A percentile compares a stretch with the other conserved stretches of the same genome.
Evolutionary conservation across 805 yeast genomes (phyloP).

Genomic region (Metschnikowia hibisci): DNA sequence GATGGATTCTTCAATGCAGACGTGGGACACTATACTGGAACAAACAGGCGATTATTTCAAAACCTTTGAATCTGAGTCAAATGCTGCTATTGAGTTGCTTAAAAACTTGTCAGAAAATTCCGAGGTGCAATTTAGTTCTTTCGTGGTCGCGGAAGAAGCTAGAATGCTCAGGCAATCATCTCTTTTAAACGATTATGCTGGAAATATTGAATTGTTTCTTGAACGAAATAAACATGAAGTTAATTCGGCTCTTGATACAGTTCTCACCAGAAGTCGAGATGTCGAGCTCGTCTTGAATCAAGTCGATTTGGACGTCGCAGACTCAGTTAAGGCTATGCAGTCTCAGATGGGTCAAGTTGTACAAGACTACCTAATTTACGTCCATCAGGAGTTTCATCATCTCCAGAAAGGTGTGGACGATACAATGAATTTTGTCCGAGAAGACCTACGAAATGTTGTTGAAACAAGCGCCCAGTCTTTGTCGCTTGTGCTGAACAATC

Average conservation of each 20-base stretch:
- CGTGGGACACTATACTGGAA: slow-evolving; percentile 1
- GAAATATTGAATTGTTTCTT: not conserved
- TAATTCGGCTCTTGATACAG: not conserved
- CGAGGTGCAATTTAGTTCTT: slow-evolving; percentile 4
- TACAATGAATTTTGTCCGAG: not conserved
- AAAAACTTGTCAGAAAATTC: slow-evolving; percentile 3
- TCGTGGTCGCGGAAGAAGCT: slow-evolving; percentile 3
- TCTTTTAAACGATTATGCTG: slow-evolving; percentile 6
- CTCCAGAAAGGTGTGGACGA: not conserved
- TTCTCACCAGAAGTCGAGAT: not conserved
- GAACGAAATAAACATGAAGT: not conserved
- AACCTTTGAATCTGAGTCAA: slow-evolving; percentile 2
- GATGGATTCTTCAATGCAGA: not conserved
- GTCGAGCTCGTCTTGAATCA: not conserved
- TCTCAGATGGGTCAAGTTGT: slow-evolving; percentile 1
- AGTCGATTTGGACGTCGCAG: not conserved
- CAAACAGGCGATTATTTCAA: not conserved
- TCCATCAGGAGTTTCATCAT: not conserved
- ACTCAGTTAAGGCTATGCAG: not conserved
- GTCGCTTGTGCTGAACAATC: not conserved
- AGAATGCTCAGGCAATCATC: slow-evolving; percentile 2
- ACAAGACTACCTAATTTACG: not conserved
- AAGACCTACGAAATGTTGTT: not conserved
- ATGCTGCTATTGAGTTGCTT: not conserved
- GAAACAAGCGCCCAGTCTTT: not conserved